Percentiles rank a stretch among this genome's conserved stretches.
phyloP scores from a whole-genome alignment of 345 rosid species.

The Dimocarpus longan region DNA sequence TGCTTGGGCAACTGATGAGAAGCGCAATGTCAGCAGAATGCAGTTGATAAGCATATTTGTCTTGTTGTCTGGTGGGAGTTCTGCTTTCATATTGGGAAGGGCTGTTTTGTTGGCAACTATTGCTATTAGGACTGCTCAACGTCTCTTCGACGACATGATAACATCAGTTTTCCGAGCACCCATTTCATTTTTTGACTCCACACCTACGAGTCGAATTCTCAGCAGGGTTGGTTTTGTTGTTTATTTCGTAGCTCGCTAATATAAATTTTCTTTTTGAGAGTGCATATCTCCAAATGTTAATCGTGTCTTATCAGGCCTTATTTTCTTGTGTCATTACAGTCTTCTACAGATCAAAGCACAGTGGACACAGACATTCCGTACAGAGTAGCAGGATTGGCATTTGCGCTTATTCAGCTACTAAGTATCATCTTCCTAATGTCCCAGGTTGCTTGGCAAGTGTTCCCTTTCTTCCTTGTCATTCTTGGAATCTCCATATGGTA shows the following conservation, averaged over 20 bases:
- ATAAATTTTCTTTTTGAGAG: not conserved
- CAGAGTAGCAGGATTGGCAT: conserved; percentile 73
- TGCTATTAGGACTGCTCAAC: conserved; percentile 62
- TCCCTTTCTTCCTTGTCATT: conserved; percentile 56
- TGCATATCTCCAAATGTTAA: not conserved
- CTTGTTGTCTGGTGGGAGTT: conserved; percentile 66
- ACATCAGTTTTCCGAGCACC: conserved; percentile 63
- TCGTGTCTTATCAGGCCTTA: not conserved
- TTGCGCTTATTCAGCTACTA: conserved; percentile 72
- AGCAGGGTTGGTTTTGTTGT: conserved; percentile 46
- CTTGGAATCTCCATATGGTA: conserved; percentile 62
- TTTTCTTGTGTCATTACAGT: conserved; percentile 36
- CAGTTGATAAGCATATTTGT: conserved; percentile 51
- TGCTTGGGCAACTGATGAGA: conserved; percentile 64
- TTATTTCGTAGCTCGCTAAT: not conserved
- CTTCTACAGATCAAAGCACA: conserved; percentile 74
- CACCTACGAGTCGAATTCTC: conserved; percentile 73
- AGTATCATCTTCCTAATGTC: conserved; percentile 69
- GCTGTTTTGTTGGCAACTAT: conserved; percentile 60
- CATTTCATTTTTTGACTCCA: conserved; percentile 65
- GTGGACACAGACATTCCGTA: conserved; percentile 78
- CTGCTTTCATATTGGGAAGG: conserved; percentile 65
- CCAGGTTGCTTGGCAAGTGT: conserved; percentile 64
- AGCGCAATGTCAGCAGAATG: conserved; percentile 30
- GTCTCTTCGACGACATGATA: conserved; percentile 59